Evolutionary conservation across 108 stramenopile genomes (phyloP), one percentile per base, ranked within the genome.

Genomic region (Cyclotella kingstonii): DNA sequence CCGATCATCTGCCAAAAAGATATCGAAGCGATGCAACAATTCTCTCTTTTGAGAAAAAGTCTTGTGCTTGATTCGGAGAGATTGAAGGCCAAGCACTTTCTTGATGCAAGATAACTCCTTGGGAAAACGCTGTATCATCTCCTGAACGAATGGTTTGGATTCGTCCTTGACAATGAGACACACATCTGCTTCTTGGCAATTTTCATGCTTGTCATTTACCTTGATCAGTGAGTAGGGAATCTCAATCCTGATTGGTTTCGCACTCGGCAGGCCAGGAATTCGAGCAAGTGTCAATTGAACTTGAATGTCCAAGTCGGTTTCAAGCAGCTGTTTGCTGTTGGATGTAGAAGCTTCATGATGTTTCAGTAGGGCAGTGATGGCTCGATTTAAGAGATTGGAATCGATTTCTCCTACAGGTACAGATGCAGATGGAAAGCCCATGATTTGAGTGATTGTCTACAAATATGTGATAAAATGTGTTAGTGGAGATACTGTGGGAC

Each of bases 151-250:
- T 28, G 76, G 65, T 68, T 95, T 95, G 49, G 86, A 80, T 29
- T 78, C 81, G 27, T 97, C 93, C 81, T 97, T 97, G 70, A 95
- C 93, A 62, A 97, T 92, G 36, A 97, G 73, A 73, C 96, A 97
- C 49, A 94, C 82, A 26, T 82, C 76, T 4, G 80, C 75, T 30
- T 84, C 86, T 62, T 87, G 79, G 11, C 79, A 49, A 15, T 48
- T 49, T 12, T 68, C 48, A 17, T 65, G 66, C 42, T 60, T 56
- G 15, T 34, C 54, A 36, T 39, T 54, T 25, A 81, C 51, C 31
- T 81, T 71, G 47, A 73, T 75, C 9, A 90, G 77, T 5, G 88
- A 70, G 63, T 91, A 76, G 23, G 91, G 90, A 58, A 96, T 79
- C 6, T 82, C 60, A 26, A 93, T 55, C 15, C 87, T 77, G 48